These are phyloP conservation scores for Rhodotorula mucilaginosa DNA, from an alignment of 1,284 basidiomycete species.

Conservation along the genomic window DNA sequence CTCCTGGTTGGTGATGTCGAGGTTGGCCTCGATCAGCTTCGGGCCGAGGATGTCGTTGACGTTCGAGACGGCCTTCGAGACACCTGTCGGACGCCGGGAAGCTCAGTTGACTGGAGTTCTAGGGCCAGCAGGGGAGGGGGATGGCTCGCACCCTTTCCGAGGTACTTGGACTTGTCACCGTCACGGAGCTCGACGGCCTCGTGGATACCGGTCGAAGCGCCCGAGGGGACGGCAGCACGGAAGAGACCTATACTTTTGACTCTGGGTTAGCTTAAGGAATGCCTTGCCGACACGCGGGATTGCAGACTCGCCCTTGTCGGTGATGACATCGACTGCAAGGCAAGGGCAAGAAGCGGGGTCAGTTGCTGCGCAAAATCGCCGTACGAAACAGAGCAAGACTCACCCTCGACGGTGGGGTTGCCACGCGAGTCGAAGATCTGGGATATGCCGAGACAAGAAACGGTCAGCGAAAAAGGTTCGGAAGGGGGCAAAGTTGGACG, in stretches of 20 bases:
- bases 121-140: not conserved
- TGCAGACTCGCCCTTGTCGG: slow-evolving; percentile 52
- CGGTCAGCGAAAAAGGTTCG: not conserved
- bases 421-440: slow-evolving; percentile 42
- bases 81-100: slow-evolving; percentile 62
- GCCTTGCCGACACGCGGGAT: slow-evolving; percentile 56
- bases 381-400: not conserved
- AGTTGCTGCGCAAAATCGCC: not conserved
- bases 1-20: slow-evolving; percentile 89
- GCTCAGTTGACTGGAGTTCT: not conserved
- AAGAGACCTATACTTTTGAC: slow-evolving; percentile 66
- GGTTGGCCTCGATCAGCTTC: slow-evolving; percentile 78
- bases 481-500: not conserved
- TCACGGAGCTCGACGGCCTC: slow-evolving; percentile 99
- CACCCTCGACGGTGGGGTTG: slow-evolving; percentile 43
- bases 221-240: slow-evolving; percentile 94
- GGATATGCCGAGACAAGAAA: not conserved
- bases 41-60: slow-evolving; percentile 92
- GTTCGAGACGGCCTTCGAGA: slow-evolving; percentile 88
- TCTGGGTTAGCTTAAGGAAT: slow-evolving; percentile 38
- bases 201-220: slow-evolving; percentile 96
- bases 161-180: slow-evolving; percentile 85
- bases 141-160: slow-evolving; percentile 77
- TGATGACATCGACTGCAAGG: slow-evolving; percentile 72
- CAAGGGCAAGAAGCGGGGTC: not conserved